These are phyloP conservation scores for Paragyromitra xinjiangensis DNA, from an alignment of 495 filamentous ascomycete genomes.

Conservation along the genomic window DNA sequence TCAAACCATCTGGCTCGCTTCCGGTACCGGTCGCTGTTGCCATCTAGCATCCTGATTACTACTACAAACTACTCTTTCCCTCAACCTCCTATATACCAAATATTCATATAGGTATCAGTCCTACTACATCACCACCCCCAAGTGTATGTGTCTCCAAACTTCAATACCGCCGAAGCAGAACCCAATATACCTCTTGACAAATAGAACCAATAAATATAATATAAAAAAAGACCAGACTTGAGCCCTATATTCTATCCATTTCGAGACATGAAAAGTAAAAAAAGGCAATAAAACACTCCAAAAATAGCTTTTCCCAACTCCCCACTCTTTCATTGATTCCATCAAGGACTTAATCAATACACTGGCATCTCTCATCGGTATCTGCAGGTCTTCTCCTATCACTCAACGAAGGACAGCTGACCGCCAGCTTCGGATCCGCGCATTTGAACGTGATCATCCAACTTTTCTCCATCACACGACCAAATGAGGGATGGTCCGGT, in stretches of 20 bases:
- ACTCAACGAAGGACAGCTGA: conserved; percentile 60
- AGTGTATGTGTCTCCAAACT: neutral
- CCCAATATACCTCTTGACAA: neutral
- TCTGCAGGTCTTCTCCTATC: conserved; percentile 57
- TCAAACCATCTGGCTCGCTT: neutral
- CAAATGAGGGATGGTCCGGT: conserved; percentile 59
- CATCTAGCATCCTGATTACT: neutral
- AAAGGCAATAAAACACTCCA: conserved; percentile 1
- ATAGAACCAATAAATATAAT: conserved; percentile 17
- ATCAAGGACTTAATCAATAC: conserved; percentile 54
- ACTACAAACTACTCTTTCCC: conserved; percentile 1
- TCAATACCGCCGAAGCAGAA: neutral
- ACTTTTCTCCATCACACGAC: conserved; percentile 61
- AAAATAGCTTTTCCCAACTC: conserved; percentile 17
- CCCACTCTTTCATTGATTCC: neutral
- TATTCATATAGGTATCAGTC: neutral
- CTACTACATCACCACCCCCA: neutral
- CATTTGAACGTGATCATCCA: conserved; percentile 62
- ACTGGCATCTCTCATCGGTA: conserved; percentile 60
- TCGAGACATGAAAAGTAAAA: conserved; percentile 15
- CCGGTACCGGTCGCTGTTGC: neutral
- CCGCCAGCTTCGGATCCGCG: conserved; percentile 56
- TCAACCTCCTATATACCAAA: neutral
- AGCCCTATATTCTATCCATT: conserved; percentile 28
- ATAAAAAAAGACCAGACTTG: conserved; percentile 11